A percentile compares a stretch with the other conserved stretches of the same genome.
These are phyloP conservation scores for Asterochloris erici DNA, from an alignment of 139 green algal genomes.

Conservation along the genomic window DNA sequence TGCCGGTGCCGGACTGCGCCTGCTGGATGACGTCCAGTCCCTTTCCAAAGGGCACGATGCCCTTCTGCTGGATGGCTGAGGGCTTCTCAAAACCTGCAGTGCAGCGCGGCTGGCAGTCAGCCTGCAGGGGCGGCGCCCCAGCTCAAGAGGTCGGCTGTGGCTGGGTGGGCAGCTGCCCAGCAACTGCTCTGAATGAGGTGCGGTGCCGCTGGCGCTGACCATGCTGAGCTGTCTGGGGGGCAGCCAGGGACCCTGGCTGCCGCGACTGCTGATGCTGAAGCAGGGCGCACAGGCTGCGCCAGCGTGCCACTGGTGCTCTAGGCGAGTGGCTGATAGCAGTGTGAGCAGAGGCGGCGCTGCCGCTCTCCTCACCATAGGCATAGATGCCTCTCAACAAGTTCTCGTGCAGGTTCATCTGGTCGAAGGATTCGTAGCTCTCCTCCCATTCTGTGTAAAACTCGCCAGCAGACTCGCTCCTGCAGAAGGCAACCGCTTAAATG, in stretches of 20 bases:
- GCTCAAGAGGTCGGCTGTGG: no score
- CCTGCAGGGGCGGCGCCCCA: no score
- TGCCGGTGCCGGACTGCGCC: conserved; percentile 99
- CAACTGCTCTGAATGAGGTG: not conserved
- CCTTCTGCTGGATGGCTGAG: conserved; percentile 99
- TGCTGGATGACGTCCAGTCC: conserved; percentile 99
- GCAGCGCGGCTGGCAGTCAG: not conserved
- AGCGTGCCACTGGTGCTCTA: no score
- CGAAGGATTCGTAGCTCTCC: conserved; percentile 95
- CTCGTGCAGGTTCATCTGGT: conserved; percentile 97
- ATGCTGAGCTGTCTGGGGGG: no score
- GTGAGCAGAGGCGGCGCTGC: not conserved
- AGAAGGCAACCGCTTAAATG: not conserved
- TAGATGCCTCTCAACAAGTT: conserved; percentile 99
- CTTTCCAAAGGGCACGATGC: conserved; percentile 98
- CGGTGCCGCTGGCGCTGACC: no score
- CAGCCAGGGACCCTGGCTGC: no score
- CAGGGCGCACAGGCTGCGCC: not conserved
- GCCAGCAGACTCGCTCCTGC: not conserved
- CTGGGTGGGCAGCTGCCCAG: not conserved
- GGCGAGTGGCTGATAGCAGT: not conserved
- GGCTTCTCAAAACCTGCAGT: conserved; percentile 96
- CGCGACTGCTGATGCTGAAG: not conserved
- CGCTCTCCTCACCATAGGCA: conserved; percentile 81
- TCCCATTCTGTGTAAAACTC: conserved; percentile 97